phyloP scores from a whole-genome alignment of 169 alveolate species.

The Ichthyophthirius multifiliis region DNA sequence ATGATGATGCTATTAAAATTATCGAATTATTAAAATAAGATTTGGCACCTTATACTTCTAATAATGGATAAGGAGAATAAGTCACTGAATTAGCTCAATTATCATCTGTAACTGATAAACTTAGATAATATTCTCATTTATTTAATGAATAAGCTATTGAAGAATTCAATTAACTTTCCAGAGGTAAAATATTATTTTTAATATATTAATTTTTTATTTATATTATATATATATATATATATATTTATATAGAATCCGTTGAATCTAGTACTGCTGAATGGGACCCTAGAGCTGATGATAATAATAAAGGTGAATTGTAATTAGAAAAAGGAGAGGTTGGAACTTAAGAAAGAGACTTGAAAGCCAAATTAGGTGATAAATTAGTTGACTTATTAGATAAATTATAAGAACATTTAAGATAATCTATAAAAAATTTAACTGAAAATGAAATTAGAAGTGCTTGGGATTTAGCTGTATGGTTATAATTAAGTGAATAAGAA shows the following conservation, averaged over 20 bases:
- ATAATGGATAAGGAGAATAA: not conserved
- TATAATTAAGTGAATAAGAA: not conserved
- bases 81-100: not conserved
- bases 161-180: not conserved
- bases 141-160: not conserved
- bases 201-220: not conserved
- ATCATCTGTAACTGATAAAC: not conserved
- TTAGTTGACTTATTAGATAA: not conserved
- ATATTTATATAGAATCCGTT: not conserved
- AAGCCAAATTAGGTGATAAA: not conserved
- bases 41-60: not conserved
- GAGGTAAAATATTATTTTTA: not conserved
- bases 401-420: not conserved
- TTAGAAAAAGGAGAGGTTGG: not conserved
- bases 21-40: not conserved
- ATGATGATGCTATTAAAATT: not conserved
- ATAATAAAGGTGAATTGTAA: not conserved
- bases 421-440: not conserved
- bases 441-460: constrained; percentile 7
- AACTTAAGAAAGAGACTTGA: not conserved
- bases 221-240: not conserved
- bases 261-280: not conserved
- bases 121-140: not conserved
- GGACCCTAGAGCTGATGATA: constrained; percentile 5
- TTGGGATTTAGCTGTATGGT: constrained; percentile 6